These are phyloP conservation scores for Aspergillus egyptiacus DNA, from an alignment of 495 filamentous ascomycete genomes.

Conservation along the genomic window DNA sequence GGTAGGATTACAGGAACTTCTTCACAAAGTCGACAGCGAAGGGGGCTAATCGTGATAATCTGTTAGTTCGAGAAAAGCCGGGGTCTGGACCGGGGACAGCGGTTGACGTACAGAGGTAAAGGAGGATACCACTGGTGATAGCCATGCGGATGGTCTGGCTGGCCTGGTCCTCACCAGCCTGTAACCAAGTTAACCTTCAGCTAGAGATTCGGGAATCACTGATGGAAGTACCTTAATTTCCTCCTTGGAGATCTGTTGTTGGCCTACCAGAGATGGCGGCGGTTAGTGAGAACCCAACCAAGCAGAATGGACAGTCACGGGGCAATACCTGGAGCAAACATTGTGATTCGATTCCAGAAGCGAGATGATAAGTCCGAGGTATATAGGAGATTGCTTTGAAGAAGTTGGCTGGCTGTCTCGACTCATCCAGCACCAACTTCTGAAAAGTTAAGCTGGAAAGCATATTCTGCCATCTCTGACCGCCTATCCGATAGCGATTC, in stretches of 20 bases:
- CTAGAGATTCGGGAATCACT: background rate
- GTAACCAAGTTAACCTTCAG: conserved; percentile 3
- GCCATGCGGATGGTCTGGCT: conserved; percentile 57
- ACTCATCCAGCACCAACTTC: background rate
- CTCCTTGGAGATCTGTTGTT: conserved; percentile 44
- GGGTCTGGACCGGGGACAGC: conserved; percentile 4
- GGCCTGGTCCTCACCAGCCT: conserved; percentile 67
- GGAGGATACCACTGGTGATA: conserved; percentile 54
- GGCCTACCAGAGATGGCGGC: too few species aligned
- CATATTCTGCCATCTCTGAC: conserved; percentile 4
- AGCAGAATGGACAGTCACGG: too few species aligned
- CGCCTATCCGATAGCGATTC: conserved; percentile 4
- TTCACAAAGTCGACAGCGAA: background rate
- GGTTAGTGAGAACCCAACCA: too few species aligned
- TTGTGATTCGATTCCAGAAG: conserved; percentile 22
- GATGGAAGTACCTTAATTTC: conserved; percentile 35
- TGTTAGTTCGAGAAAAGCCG: background rate
- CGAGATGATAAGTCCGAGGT: background rate
- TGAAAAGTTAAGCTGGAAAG: conserved; percentile 7
- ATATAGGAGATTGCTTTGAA: background rate
- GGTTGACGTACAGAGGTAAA: conserved; percentile 70
- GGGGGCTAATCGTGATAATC: background rate
- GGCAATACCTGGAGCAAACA: conserved; percentile 42
- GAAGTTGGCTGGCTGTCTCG: background rate
- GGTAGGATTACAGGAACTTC: conserved; percentile 69